Evolutionary conservation across 1,284 basidiomycete species (phyloP), one percentile per base, ranked within the genome.

Genomic region (Cutaneotrichosporon sp.): DNA sequence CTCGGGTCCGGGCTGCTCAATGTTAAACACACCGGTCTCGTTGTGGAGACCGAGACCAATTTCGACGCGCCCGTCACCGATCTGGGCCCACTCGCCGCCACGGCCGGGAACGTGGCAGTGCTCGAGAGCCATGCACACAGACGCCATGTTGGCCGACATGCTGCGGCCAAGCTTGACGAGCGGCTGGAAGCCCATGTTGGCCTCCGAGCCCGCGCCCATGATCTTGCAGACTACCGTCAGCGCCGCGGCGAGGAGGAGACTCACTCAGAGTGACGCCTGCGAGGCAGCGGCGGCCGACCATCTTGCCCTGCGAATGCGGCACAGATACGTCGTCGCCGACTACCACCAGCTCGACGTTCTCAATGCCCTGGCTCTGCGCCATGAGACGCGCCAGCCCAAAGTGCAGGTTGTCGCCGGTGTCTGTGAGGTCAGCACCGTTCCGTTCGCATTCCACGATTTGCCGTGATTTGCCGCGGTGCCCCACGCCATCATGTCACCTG

Each of bases 71-170:
- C 75, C 74, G 18, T 63, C 69, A 9, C 70, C 69, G 41, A 78
- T 73, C 51, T 71, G 67, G 12, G 52, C 49, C 63, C 69, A 73
- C 53, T 78, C 77, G 8, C 67, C 69, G 40, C 69, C 63, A 18
- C 77, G 61, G 12, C 77, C 77, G 2, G 77, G 77, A 14, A 78
- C 77, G 62, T 79, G 77, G 60, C 77, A 79, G 64, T 79, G 77
- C 57, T 78, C 77, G 17, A 79, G 68, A 14, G 76, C 76, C 13
- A 72, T 72, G 48, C 74, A 75, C 47, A 78, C 70, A 0, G 77
- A 76, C 33, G 72, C 77, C 44, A 72, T 75, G 59, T 77, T 75
- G 56, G 65, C 57, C 1, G 68, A 66, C 10, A 60, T 37, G 0
- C 66, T 65, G 46, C 68, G 52, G 40, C 71, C 71, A n/a, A 73